phyloP scores from a whole-genome alignment of 805 yeast genomes.

The Candida ulmi region DNA sequence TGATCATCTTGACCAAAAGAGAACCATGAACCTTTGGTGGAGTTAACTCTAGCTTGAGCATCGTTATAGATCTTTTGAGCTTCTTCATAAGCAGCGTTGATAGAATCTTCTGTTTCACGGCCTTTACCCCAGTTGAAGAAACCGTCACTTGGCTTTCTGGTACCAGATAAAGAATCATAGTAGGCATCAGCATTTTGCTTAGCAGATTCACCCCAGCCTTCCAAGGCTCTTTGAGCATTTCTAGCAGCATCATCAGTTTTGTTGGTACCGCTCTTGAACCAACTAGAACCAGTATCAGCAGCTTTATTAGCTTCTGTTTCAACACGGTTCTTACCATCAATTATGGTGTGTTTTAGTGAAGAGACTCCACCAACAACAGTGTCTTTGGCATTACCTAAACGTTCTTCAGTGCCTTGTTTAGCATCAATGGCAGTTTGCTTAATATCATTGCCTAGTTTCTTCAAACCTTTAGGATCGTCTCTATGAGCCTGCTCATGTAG shows the following conservation, averaged over 20 bases:
- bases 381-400: slow-evolving; percentile 13
- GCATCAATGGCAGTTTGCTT: slow-evolving; percentile 13
- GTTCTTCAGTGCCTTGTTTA: slow-evolving; percentile 15
- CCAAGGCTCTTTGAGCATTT: slow-evolving; percentile 29
- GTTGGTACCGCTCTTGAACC: slow-evolving; percentile 10
- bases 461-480: slow-evolving; percentile 12
- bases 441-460: slow-evolving; percentile 11
- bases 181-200: slow-evolving; percentile 21
- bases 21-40: slow-evolving; percentile 27
- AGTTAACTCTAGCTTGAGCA: slow-evolving; percentile 28
- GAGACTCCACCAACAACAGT: slow-evolving; percentile 13
- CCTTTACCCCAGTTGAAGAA: slow-evolving; percentile 17
- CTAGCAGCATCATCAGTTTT: slow-evolving; percentile 26
- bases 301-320: slow-evolving; percentile 4
- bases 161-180: slow-evolving; percentile 14
- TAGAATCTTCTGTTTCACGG: slow-evolving; percentile 8
- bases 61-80: slow-evolving; percentile 17
- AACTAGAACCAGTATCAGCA: slow-evolving; percentile 8
- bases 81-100: slow-evolving; percentile 1
- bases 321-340: slow-evolving; percentile 5
- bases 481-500: slow-evolving; percentile 11
- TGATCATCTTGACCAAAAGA: slow-evolving; percentile 20
- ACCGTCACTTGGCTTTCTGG: slow-evolving; percentile 7
- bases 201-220: slow-evolving; percentile 45
- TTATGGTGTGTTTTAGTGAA: slow-evolving; percentile 8